These are phyloP conservation scores for Alopecurus myosuroides DNA, from an alignment of 176 grass and related monocot species.

Conservation along the genomic window DNA sequence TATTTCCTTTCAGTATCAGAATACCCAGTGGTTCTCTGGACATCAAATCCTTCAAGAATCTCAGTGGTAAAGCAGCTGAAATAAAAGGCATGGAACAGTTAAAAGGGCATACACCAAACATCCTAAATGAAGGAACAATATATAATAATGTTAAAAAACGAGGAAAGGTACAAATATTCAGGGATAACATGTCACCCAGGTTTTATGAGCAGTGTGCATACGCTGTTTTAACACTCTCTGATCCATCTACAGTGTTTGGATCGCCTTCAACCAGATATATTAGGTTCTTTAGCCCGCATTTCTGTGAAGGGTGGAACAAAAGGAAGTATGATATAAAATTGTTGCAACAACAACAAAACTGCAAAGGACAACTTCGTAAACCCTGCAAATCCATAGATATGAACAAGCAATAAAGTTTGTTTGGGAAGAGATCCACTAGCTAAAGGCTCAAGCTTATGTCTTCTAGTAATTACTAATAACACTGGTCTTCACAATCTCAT, in stretches of 20 bases:
- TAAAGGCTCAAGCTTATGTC: neutral
- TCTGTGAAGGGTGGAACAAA: slow-evolving; percentile 33
- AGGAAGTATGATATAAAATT: neutral
- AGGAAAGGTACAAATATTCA: neutral
- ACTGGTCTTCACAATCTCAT: neutral
- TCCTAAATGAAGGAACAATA: neutral
- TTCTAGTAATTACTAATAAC: neutral
- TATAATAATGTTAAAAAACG: neutral
- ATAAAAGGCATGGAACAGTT: too few species aligned
- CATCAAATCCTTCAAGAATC: too few species aligned
- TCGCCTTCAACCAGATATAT: slow-evolving; percentile 97
- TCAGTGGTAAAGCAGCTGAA: too few species aligned
- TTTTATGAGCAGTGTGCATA: slow-evolving; percentile 38
- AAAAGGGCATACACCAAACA: neutral
- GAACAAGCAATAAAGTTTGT: neutral
- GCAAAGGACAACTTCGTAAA: neutral
- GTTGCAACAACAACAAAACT: slow-evolving; percentile 6
- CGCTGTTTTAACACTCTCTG: slow-evolving; percentile 70
- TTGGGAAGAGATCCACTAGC: neutral
- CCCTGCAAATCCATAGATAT: neutral
- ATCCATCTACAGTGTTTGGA: slow-evolving; percentile 47
- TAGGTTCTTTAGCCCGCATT: slow-evolving; percentile 66
- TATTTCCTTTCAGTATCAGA: too few species aligned
- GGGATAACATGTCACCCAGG: neutral
- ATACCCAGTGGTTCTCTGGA: too few species aligned